Base-by-base conservation (phyloP, 2,329 filamentous ascomycete genomes). In the Pseudogymnoascus sp. region DNA sequence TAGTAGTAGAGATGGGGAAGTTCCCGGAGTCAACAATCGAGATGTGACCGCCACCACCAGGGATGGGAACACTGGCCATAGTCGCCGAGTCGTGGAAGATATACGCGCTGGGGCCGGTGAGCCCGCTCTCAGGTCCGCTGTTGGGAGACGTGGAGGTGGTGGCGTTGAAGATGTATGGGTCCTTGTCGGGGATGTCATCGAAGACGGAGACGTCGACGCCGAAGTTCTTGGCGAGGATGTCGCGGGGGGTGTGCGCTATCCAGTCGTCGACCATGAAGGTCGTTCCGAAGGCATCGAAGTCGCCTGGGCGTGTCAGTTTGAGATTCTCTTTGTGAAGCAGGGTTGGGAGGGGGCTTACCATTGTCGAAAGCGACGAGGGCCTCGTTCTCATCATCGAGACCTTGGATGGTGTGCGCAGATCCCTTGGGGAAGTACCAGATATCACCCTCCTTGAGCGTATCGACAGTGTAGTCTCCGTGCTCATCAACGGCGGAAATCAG, bases 221-320 rank as follows among this genome's bases (percentile, higher is more conserved):
- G 66, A 89, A 89, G 76, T 89, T 89, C 75, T 87, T 88, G 37
- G 86, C 85, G 0, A 89, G 76, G 50, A 90, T 78, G 1, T 77
- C 75, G 60, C 81, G 82, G 0, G 87, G 86, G 0, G 86, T 89
- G 70, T 88, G 86, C 0, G 81, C 76, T 37, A 90, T 78, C 86
- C 86, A 89, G 75, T 90, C 86, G 66, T 86, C 85, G 23, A 89
- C 78, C 75, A 85, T 87, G 77, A 89, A 90, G 0, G 87, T 89
- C 0, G 84, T 87, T 79, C 84, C 84, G 31, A 80, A 75, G 61
- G 80, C 81, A 69, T 89, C 85, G 69, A 89, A 89, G 68, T 89
- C 79, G 2, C 67, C 67, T 68, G 10, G 6, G n/a, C 21, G 3
- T 38, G 23, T 35, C 18, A 31, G 16, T 16, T 42, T 5, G 23